Base-by-base conservation (phyloP, 2,329 filamentous ascomycete genomes). In the Sclerotinia sclerotiorum region DNA sequence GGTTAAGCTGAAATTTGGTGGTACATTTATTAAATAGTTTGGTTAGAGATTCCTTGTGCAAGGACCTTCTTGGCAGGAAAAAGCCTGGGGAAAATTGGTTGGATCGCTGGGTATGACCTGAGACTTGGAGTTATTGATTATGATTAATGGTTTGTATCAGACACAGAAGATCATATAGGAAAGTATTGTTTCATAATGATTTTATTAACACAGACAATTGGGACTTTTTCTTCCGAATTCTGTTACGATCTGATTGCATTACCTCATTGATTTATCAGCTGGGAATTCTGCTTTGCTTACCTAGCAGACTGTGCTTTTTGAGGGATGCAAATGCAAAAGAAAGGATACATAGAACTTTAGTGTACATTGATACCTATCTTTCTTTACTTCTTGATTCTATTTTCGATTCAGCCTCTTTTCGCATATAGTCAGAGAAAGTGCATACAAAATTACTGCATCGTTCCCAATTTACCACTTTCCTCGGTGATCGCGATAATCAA, bases 31-130 rank as follows among this genome's bases (percentile, higher is more conserved):
- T n/a, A n/a, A n/a, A n/a, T n/a, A n/a, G 57, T 46, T 35, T 66
- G 51, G 54, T 51, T 51, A 58, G 54, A 60, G 54, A 66, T 51
- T 66, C 64, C 32, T 60, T 42, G 32, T 56, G 64, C 64, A 60
- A 60, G 64, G 64, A 44, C 64, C 64, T 21, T 21, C 21, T n/a
- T 19, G 64, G 52, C 42, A 44, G 64, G 44, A 24, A 54, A 54
- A 39, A 15, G 44, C 24, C n/a, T 39, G 64, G 32, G 29, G n/a
- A 56, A 48, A 42, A 21, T 32, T 11, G 35, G 35, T n/a, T 32
- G 52, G 17, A 32, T 32, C 27, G 52, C 27, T 54, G 17, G 51
- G 57, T 61, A 17, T 27, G 24, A 32, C 10, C 39, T 42, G 39
- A 42, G 39, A 55, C 35, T 24, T 46, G 19, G 46, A 48, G 27